These are phyloP conservation scores for Martiniozyma asiatica DNA, from an alignment of 1,139 yeast genomes.

Conservation along the genomic window DNA sequence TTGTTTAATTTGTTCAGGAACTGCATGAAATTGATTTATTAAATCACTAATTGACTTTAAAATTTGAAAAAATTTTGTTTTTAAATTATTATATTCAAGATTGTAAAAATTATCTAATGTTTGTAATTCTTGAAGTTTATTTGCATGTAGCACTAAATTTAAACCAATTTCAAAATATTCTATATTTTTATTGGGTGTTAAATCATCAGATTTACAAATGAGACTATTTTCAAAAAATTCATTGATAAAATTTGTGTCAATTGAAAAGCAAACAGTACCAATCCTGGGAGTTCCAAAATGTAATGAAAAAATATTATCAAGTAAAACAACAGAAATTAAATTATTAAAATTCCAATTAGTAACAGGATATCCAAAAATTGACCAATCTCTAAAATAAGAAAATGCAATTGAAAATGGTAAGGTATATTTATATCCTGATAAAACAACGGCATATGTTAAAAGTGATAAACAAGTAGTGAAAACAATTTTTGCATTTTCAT, in stretches of 20 bases:
- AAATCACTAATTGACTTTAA: constrained; percentile 16
- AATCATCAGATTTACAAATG: constrained; percentile 9
- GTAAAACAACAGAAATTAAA: constrained; percentile 34
- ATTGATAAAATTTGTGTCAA: constrained; percentile 31
- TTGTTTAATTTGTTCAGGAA: background rate
- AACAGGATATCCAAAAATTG: constrained; percentile 26
- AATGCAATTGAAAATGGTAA: constrained; percentile 42
- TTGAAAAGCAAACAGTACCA: constrained; percentile 17
- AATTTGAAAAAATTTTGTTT: constrained; percentile 17
- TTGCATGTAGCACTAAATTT: constrained; percentile 19
- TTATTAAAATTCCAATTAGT: constrained; percentile 24
- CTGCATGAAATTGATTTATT: constrained; percentile 1
- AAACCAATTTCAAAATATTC: constrained; percentile 16
- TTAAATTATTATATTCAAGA: constrained; percentile 15
- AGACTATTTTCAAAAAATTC: constrained; percentile 28
- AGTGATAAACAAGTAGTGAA: constrained; percentile 37
- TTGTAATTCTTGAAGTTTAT: constrained; percentile 10
- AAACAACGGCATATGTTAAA: constrained; percentile 42
- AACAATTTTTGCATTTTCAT: constrained; percentile 26
- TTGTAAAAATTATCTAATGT: constrained; percentile 15
- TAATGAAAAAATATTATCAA: constrained; percentile 46
- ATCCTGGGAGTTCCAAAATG: constrained; percentile 45
- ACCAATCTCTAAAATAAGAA: constrained; percentile 48
- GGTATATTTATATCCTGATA: constrained; percentile 48
- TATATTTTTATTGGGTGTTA: constrained; percentile 4